Percentiles rank a stretch among this genome's conserved stretches.
These are phyloP conservation scores for Saccharum officinarum DNA, from an alignment of 176 grass and related monocot species.

Conservation along the genomic window DNA sequence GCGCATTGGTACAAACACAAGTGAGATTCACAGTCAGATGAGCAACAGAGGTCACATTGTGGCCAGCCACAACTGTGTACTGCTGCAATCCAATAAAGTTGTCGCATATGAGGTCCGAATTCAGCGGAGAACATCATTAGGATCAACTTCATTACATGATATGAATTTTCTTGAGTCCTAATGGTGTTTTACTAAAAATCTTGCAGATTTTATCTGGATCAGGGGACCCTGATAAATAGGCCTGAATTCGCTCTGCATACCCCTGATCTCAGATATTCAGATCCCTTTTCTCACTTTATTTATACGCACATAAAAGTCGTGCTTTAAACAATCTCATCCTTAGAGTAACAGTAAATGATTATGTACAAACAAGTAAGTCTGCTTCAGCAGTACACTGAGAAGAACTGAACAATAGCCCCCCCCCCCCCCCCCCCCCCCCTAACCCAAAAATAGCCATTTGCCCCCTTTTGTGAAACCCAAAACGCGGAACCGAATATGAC, in stretches of 20 bases:
- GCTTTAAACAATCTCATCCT: background rate
- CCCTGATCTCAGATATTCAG: background rate
- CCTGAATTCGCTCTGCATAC: background rate
- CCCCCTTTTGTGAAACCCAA: background rate
- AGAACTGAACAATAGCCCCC: background rate
- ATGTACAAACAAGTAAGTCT: background rate
- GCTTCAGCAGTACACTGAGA: background rate
- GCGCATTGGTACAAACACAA: background rate
- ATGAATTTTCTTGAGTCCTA: background rate
- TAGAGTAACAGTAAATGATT: slow-evolving; percentile 9
- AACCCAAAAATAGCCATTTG: too few species aligned
- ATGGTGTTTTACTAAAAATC: background rate
- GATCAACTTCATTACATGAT: background rate
- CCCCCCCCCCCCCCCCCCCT: too few species aligned
- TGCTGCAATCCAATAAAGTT: background rate
- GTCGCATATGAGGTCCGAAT: background rate
- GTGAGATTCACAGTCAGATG: background rate
- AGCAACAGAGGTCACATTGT: background rate
- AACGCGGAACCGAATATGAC: background rate
- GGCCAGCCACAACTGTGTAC: background rate
- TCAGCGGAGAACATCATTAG: background rate
- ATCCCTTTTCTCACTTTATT: background rate
- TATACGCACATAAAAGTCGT: background rate
- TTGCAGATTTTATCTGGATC: background rate
- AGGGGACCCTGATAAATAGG: background rate